Conservation (phyloP, 352 stramenopile species). For the Globisporangium nunn region DNA sequence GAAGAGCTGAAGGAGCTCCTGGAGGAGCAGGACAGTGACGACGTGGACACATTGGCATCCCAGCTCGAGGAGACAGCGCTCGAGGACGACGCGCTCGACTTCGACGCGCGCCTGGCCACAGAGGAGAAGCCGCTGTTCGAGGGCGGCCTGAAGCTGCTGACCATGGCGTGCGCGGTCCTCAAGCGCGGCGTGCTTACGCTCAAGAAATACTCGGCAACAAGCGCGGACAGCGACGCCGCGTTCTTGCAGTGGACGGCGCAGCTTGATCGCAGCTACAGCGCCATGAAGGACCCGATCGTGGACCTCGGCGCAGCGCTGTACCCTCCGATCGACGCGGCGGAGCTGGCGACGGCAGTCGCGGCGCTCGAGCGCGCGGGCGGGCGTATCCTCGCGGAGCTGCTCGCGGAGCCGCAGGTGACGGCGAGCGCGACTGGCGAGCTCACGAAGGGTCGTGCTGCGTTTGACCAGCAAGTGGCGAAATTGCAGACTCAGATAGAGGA, state of each 20-base stretch:
- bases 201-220: constrained; percentile 50
- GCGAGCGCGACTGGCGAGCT: constrained; percentile 31
- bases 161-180: constrained; percentile 65
- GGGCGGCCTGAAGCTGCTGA: constrained; percentile 56
- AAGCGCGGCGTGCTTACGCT: constrained; percentile 80
- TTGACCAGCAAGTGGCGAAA: constrained; percentile 41
- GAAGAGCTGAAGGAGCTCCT: constrained; percentile 77
- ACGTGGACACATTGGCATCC: constrained; percentile 11
- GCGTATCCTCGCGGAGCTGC: constrained; percentile 37
- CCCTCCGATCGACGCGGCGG: constrained; percentile 60
- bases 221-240: constrained; percentile 37
- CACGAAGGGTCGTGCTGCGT: constrained; percentile 34
- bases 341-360: constrained; percentile 33
- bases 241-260: constrained; percentile 65
- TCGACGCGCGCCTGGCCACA: constrained; percentile 64
- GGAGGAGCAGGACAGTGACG: constrained; percentile 26
- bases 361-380: constrained; percentile 25
- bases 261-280: constrained; percentile 58
- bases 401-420: constrained; percentile 42
- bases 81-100: constrained; percentile 65
- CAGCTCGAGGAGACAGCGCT: constrained; percentile 46
- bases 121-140: constrained; percentile 67
- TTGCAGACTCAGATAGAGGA: constrained; percentile 56
- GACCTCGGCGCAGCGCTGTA: constrained; percentile 80
- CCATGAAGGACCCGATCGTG: constrained; percentile 59